phyloP scores from a whole-genome alignment of 805 yeast species.

The Ogataea henricii region DNA sequence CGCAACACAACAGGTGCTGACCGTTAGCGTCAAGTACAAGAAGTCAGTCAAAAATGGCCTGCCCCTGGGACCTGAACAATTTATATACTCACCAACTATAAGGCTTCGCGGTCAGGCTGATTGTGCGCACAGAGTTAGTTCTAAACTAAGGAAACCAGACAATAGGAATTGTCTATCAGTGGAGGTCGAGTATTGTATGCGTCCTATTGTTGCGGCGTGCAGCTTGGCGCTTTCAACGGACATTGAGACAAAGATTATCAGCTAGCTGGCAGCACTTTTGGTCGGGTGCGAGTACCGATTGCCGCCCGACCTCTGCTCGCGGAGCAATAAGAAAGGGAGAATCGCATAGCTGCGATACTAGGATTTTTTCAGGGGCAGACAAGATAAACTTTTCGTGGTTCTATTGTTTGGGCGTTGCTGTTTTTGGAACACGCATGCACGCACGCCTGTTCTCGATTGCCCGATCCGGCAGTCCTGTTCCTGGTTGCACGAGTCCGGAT shows the following conservation, averaged over 20 bases:
- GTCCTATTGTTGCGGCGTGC: background rate
- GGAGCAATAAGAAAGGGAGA: background rate
- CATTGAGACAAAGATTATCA: background rate
- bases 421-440: background rate
- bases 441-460: background rate
- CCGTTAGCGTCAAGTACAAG: background rate
- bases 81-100: constrained; percentile 5
- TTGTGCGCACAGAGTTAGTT: constrained; percentile 5
- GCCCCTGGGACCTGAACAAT: constrained; percentile 6
- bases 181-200: constrained; percentile 3
- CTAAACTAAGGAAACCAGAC: background rate
- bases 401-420: background rate
- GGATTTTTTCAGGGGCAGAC: constrained; percentile 1
- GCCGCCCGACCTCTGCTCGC: background rate
- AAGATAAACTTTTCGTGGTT: background rate
- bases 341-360: background rate
- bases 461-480: background rate
- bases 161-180: constrained; percentile 1
- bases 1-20: background rate
- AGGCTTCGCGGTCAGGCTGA: constrained; percentile 6
- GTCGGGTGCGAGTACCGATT: background rate
- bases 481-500: background rate
- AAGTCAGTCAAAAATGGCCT: background rate
- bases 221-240: constrained; percentile 3
- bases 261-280: background rate